Base-by-base conservation (phyloP, 169 alveolate species). In the Plasmodium reichenowi region DNA sequence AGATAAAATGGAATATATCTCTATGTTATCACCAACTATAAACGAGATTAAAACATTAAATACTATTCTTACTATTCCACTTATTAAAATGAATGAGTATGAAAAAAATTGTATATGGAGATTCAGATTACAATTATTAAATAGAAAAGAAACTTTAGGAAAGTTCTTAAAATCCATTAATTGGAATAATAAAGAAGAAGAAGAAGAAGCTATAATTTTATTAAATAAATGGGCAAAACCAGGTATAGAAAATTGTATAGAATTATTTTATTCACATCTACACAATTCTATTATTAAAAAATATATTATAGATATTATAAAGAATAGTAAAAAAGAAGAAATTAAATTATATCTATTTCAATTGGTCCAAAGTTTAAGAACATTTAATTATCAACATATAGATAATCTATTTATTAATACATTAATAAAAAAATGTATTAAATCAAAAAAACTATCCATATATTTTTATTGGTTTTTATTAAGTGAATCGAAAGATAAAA, bases 161-260 rank as follows among this genome's bases (percentile, higher is more conserved):
- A 80, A 78, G 22, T 88, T 93, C 17, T 48, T 93, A 3, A 91
- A 94, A 38, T 92, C 83, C 43, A 89, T 92, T 9, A 89, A 93
- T 38, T 93, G 93, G 92, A 48, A 62, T 0, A 59, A 73, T 24
- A 62, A 52, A 52, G 13, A 43, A 17, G 94, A 93, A 70, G 47
- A 64, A 62, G 67, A 59, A n/a, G 88, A 71, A 8, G 93, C 93
- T 10, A 58, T 74, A 47, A 22, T 38, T 9, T 72, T 88, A 9
- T 59, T 88, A 71, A 52, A 56, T 12, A 22, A 43, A n/a, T 93
- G 95, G 96, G 45, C 76, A 0, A 60, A 85, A 45, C 94, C 94
- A 4, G 17, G 52, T 47, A 50, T 88, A 10, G 92, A 60, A 24
- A 74, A 89, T 24, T 66, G 93, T 47, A 56, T 93, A 68, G 96